phyloP scores from a whole-genome alignment of 2,329 filamentous ascomycete genomes.

The Cladosporium colombiae region DNA sequence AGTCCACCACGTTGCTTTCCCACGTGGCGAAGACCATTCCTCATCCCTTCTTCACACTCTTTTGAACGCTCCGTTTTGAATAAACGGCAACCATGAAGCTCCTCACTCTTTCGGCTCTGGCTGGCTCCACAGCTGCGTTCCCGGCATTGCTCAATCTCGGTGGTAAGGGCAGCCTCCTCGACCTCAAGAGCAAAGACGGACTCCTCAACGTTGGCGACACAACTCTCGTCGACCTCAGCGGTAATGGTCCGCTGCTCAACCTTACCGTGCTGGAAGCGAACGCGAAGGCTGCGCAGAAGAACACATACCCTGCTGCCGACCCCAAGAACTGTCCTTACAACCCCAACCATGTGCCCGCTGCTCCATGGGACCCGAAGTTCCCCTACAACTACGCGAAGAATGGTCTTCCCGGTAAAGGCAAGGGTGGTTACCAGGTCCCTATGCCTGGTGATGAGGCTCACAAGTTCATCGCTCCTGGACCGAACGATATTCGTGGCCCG shows the following conservation, averaged over 20 bases:
- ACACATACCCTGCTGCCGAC: conserved; percentile 18
- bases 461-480: conserved; percentile 38
- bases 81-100: conserved; percentile 6
- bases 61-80: neutral
- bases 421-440: conserved; percentile 46
- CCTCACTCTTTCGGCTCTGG: conserved; percentile 3
- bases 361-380: conserved; percentile 35
- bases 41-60: neutral
- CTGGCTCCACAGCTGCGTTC: conserved; percentile 17
- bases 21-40: neutral
- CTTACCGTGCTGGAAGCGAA: conserved; percentile 12
- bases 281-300: neutral
- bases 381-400: conserved; percentile 46
- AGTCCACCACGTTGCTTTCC: neutral
- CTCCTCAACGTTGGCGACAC: conserved; percentile 14
- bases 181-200: conserved; percentile 24
- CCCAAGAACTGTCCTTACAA: conserved; percentile 40
- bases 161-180: conserved; percentile 20
- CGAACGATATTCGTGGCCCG: conserved; percentile 42
- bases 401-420: conserved; percentile 42
- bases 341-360: conserved; percentile 39
- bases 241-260: conserved; percentile 20
- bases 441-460: conserved; percentile 43
- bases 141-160: conserved; percentile 20
- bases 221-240: conserved; percentile 14